These are phyloP conservation scores for Fusarium sp. DNA, from an alignment of 2,329 filamentous ascomycete genomes.

Conservation along the genomic window DNA sequence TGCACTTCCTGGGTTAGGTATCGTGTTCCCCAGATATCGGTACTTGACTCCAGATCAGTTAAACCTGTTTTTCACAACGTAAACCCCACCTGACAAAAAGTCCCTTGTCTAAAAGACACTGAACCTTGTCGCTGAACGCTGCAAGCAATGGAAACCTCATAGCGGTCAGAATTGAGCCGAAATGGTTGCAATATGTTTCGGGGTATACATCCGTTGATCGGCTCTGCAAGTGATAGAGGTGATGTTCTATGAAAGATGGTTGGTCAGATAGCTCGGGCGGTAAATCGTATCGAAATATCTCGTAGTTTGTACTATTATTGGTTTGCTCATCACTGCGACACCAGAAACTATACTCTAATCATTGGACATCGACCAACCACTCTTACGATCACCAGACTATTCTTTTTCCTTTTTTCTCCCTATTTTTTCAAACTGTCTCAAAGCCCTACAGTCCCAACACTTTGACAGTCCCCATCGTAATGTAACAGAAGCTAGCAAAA, in stretches of 20 bases:
- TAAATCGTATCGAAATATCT: constrained; percentile 11
- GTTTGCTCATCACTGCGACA: constrained; percentile 24
- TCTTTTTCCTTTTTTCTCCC: neutral
- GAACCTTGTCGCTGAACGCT: constrained; percentile 1
- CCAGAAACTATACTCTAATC: neutral
- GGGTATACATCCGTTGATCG: constrained; percentile 20
- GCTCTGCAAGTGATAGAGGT: constrained; percentile 17
- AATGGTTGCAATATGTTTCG: constrained; percentile 16
- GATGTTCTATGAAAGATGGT: constrained; percentile 28
- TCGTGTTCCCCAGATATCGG: constrained; percentile 27
- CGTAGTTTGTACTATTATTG: constrained; percentile 21
- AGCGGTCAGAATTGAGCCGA: constrained; percentile 20
- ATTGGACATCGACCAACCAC: constrained; percentile 12
- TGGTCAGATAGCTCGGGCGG: constrained; percentile 26
- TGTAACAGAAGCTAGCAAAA: constrained; percentile 19
- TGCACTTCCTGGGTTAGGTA: constrained; percentile 15
- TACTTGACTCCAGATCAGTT: constrained; percentile 19
- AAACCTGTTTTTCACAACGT: constrained; percentile 15
- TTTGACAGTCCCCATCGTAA: constrained; percentile 20
- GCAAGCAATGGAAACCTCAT: neutral
- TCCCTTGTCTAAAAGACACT: neutral
- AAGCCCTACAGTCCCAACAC: constrained; percentile 27
- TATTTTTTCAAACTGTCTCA: neutral
- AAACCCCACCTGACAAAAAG: constrained; percentile 24
- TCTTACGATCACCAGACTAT: constrained; percentile 17